Evolutionary conservation across 192 early-diverging fungal species (phyloP).

Genomic region (Thoreauomyces humboldtii): DNA sequence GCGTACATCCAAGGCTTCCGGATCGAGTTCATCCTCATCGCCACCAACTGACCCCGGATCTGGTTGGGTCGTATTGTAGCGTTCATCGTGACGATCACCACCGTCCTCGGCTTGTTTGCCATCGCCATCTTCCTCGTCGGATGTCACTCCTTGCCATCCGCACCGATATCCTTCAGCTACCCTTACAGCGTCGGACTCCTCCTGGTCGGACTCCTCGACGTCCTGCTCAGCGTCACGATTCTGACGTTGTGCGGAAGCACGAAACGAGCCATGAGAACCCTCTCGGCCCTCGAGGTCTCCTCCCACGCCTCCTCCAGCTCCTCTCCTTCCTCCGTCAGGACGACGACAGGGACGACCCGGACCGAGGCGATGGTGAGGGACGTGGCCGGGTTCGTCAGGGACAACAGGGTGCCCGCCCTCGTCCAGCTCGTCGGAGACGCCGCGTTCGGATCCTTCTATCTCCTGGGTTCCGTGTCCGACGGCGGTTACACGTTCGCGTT

Average conservation of each 20-base stretch:
- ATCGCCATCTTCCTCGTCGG: neutral
- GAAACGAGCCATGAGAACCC: neutral
- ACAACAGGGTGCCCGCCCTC: neutral
- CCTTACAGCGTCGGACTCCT: neutral
- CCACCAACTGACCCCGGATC: neutral
- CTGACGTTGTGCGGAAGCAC: neutral
- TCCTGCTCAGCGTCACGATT: neutral
- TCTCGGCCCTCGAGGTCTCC: neutral
- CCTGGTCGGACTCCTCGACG: neutral
- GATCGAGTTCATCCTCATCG: constrained; percentile 14
- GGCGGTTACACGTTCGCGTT: constrained; percentile 9
- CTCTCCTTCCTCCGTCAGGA: too few relatives aligned
- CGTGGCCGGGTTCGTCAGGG: neutral
- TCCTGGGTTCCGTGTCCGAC: neutral
- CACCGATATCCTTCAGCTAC: neutral
- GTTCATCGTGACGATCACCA: neutral
- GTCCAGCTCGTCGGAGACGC: constrained; percentile 1
- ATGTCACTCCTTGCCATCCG: too few relatives aligned
- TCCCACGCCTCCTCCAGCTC: too few relatives aligned
- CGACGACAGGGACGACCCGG: too few relatives aligned
- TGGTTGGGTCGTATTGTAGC: neutral
- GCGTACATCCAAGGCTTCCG: constrained; percentile 14
- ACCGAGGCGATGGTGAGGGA: neutral
- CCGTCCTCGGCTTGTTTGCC: too few relatives aligned
- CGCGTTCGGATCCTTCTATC: neutral